Conservation (phyloP, 1,284 basidiomycete species). For the Leccinum solheimii region DNA sequence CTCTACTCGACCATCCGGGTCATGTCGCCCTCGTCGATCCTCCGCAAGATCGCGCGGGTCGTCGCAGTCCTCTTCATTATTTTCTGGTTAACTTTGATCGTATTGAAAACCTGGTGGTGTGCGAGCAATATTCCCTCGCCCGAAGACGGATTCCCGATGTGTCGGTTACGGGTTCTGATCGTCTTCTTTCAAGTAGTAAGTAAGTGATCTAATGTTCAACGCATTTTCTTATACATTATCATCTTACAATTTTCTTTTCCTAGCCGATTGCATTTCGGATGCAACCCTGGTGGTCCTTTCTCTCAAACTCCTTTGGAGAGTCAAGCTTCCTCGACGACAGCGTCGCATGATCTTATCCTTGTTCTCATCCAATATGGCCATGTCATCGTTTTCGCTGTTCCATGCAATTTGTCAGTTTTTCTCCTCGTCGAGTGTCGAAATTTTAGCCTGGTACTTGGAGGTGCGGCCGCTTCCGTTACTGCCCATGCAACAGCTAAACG, state of each 20-base stretch:
- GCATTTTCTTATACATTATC: not conserved
- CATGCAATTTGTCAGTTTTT: not conserved
- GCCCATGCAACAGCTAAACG: not conserved
- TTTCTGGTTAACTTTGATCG: not conserved
- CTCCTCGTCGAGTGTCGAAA: not conserved
- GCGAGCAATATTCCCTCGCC: not conserved
- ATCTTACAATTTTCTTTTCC: not conserved
- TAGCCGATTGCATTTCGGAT: not conserved
- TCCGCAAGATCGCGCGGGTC: not conserved
- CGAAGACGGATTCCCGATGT: not conserved
- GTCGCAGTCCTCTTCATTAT: not conserved
- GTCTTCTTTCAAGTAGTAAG: not conserved
- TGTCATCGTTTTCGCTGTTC: not conserved
- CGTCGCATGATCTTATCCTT: not conserved
- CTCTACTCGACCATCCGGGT: not conserved
- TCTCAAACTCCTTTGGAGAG: not conserved
- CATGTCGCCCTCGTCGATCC: not conserved
- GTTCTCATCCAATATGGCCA: not conserved
- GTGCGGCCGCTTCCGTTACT: not conserved
- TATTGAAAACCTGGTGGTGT: not conserved
- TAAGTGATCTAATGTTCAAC: not conserved
- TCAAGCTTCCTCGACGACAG: not conserved
- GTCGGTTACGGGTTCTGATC: not conserved
- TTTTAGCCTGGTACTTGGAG: not conserved
- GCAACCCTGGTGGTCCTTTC: not conserved